phyloP scores from a whole-genome alignment of 1,139 yeast genomes.

The Suhomyces yuchorum region DNA sequence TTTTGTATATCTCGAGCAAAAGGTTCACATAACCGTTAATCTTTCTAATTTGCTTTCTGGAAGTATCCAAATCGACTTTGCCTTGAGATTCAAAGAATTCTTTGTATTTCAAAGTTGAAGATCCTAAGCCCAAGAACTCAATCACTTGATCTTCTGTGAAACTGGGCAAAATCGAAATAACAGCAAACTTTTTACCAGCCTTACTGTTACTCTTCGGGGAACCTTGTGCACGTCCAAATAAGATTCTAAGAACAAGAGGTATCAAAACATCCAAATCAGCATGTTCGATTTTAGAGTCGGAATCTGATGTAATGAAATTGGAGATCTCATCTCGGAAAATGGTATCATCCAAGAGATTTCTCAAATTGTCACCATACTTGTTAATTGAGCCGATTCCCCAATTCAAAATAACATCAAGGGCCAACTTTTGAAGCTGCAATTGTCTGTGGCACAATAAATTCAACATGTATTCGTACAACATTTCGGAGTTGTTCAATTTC shows the following conservation, averaged over 20 bases:
- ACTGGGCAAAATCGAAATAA: constrained; percentile 68
- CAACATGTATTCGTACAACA: constrained; percentile 56
- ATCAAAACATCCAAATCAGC: constrained; percentile 61
- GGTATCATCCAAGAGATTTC: constrained; percentile 77
- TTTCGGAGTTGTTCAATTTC: constrained; percentile 51
- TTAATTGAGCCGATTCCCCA: constrained; percentile 59
- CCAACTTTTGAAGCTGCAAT: constrained; percentile 66
- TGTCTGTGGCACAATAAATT: constrained; percentile 64
- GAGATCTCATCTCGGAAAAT: constrained; percentile 83
- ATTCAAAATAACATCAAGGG: constrained; percentile 71
- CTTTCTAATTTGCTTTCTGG: constrained; percentile 45
- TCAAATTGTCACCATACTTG: constrained; percentile 73
- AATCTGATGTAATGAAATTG: constrained; percentile 55
- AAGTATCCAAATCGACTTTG: constrained; percentile 19
- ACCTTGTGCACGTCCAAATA: constrained; percentile 85
- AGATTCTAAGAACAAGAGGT: constrained; percentile 74
- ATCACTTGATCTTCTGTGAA: constrained; percentile 56
- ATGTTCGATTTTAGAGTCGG: constrained; percentile 57
- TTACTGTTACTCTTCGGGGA: constrained; percentile 62
- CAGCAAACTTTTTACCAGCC: constrained; percentile 74
- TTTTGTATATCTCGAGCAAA: constrained; percentile 60
- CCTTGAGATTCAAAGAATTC: constrained; percentile 32
- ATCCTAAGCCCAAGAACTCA: constrained; percentile 64
- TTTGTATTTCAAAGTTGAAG: constrained; percentile 51
- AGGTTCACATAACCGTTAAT: constrained; percentile 74